Evolutionary conservation across 2,329 filamentous ascomycete genomes (phyloP).

Genomic region (Anthostomella pinea): DNA sequence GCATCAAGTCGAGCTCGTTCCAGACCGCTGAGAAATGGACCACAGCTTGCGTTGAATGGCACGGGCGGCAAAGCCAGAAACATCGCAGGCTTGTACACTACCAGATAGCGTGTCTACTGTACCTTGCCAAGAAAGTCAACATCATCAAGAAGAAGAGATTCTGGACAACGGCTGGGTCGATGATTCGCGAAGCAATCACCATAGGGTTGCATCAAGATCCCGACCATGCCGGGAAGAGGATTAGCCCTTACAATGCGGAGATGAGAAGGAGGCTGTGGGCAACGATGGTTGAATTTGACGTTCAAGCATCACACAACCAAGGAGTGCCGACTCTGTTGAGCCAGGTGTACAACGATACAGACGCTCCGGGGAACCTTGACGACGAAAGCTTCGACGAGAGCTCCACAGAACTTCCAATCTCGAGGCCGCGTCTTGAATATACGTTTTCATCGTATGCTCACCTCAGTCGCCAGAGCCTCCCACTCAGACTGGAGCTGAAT

Average conservation of each 20-base stretch:
- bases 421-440: constrained; percentile 51
- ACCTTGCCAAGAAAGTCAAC: constrained; percentile 60
- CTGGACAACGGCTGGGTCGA: constrained; percentile 55
- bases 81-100: constrained; percentile 59
- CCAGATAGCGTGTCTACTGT: constrained; percentile 58
- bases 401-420: constrained; percentile 48
- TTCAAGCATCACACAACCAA: constrained; percentile 61
- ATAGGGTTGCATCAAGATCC: constrained; percentile 60
- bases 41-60: constrained; percentile 53
- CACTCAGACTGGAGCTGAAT: constrained; percentile 55
- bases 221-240: constrained; percentile 51
- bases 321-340: constrained; percentile 57
- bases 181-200: constrained; percentile 57
- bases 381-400: constrained; percentile 57
- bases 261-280: constrained; percentile 61
- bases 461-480: constrained; percentile 53
- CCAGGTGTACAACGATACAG: constrained; percentile 54
- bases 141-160: constrained; percentile 64
- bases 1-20: constrained; percentile 56
- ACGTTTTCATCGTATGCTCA: constrained; percentile 60
- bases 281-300: constrained; percentile 59
- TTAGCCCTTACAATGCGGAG: constrained; percentile 59
- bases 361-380: constrained; percentile 55
- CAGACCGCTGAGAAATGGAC: constrained; percentile 56
- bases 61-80: constrained; percentile 56